phyloP scores from a whole-genome alignment of 257 asterid species.

The Solanum neorickii region DNA sequence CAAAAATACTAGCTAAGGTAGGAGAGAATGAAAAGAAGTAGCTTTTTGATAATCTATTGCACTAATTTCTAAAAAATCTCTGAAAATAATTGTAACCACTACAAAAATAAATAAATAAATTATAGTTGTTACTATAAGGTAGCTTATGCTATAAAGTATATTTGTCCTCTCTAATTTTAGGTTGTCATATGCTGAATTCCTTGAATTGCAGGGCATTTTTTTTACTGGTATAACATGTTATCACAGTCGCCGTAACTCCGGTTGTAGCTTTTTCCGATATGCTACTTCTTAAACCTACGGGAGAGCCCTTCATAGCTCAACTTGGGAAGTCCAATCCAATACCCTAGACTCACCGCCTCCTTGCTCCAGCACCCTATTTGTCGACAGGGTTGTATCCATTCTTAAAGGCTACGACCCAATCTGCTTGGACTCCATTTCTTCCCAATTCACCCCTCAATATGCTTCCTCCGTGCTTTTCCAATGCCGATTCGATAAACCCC shows the following conservation, averaged over 20 bases:
- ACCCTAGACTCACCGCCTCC: constrained; percentile 9
- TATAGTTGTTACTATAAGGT: no score
- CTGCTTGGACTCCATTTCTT: constrained; percentile 31
- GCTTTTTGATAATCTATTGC: no score
- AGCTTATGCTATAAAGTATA: no score
- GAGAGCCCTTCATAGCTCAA: constrained; percentile 25
- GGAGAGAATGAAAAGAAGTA: not conserved
- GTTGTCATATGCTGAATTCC: not conserved
- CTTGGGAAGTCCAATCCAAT: not conserved
- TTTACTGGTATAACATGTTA: not conserved
- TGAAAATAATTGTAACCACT: not conserved
- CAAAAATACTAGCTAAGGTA: not conserved
- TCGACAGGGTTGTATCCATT: constrained; percentile 39
- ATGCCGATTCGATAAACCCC: constrained; percentile 31
- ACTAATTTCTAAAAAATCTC: not conserved
- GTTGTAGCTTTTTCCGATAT: constrained; percentile 16
- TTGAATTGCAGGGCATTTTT: not conserved
- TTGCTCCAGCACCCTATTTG: constrained; percentile 30
- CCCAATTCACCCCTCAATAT: constrained; percentile 58
- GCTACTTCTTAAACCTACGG: constrained; percentile 24
- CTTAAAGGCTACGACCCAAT: constrained; percentile 42
- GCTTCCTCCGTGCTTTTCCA: constrained; percentile 57
- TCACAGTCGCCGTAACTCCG: not conserved
- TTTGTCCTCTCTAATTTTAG: no score
- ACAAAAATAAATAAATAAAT: no score